Evolutionary conservation across 345 rosid species (phyloP), one percentile per base, ranked within the genome.

Genomic region (Durio zibethinus): DNA sequence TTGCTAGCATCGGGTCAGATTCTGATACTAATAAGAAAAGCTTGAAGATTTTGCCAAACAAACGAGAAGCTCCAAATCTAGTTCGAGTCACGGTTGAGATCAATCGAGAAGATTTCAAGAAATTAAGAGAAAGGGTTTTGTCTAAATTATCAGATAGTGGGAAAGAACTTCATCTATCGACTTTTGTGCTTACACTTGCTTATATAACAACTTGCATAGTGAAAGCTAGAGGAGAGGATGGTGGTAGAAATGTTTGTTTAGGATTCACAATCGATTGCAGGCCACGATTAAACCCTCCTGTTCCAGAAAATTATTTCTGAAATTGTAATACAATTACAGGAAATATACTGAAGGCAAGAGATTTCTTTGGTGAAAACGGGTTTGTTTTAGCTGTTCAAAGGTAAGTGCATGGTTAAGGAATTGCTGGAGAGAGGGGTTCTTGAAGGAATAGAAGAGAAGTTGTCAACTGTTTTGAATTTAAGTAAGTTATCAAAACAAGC

Each of bases 301-400:
- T 83, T 7, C 82, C 87, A 0, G 8, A 0, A 3, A 79, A 64
- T 0, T 87, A 83, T 29, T 83, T 83, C 5, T 88, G 90, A 10
- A 83, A 77, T 36, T 85, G 81, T 15, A 72, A 57, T n/a, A 42
- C 10, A 18, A 0, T 4, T 14, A 15, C 7, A 0, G 3, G 20
- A 45, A 0, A 3, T 11, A 53, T 35, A n/a, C 7, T 1, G 2
- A 33, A 33, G 7, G 71, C 71, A 4, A 40, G 27, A 20, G 29
- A 5, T 9, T 40, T 38, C 27, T 7, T 36, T 14, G 48, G 15
- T 11, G 75, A 33, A 29, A 72, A 72, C 4, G 75, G 75, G 29
- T 18, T 72, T 3, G 75, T 1, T 6, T 18, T 72, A 7, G 10
- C 21, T 11, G 74, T n/a, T 11, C 0, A 0, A 48, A 4, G 56